Evolutionary conservation across 129 eudicot species (phyloP).

Genomic region (Flaveria ramosissima): DNA sequence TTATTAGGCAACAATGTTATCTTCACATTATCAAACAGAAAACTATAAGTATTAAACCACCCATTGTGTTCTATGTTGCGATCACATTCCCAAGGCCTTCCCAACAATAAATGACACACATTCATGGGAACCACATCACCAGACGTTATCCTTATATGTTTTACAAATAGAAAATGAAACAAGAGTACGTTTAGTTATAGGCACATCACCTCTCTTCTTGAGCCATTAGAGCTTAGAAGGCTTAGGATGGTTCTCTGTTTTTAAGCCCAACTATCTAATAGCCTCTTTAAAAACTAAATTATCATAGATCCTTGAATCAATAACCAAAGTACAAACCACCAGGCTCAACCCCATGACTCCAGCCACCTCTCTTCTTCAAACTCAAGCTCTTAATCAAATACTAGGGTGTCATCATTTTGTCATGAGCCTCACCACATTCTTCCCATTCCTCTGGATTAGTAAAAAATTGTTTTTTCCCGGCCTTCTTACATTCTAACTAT

Average conservation of each 20-base stretch:
- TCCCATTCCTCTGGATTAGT: too few relatives aligned
- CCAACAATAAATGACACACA: neutral
- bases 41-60: neutral
- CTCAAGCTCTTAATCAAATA: too few relatives aligned
- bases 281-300: neutral
- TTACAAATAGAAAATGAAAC: too few relatives aligned
- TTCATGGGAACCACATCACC: slow-evolving; percentile 3
- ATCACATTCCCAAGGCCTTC: slow-evolving; percentile 3
- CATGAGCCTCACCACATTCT: too few relatives aligned
- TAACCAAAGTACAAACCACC: slow-evolving; percentile 5
- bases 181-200: too few relatives aligned
- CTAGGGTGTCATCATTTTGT: too few relatives aligned
- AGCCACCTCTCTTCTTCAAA: too few relatives aligned
- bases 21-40: neutral
- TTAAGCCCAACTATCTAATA: neutral
- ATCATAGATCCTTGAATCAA: neutral
- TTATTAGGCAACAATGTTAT: neutral
- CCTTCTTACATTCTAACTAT: too few relatives aligned
- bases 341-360: too few relatives aligned
- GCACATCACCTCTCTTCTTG: neutral
- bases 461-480: too few relatives aligned
- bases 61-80: neutral
- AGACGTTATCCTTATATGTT: too few relatives aligned
- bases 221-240: slow-evolving; percentile 3
- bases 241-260: neutral